Percentiles rank a stretch among this genome's conserved stretches.
These are phyloP conservation scores for Fistulifera solaris DNA, from an alignment of 108 stramenopile genomes.

Conservation along the genomic window DNA sequence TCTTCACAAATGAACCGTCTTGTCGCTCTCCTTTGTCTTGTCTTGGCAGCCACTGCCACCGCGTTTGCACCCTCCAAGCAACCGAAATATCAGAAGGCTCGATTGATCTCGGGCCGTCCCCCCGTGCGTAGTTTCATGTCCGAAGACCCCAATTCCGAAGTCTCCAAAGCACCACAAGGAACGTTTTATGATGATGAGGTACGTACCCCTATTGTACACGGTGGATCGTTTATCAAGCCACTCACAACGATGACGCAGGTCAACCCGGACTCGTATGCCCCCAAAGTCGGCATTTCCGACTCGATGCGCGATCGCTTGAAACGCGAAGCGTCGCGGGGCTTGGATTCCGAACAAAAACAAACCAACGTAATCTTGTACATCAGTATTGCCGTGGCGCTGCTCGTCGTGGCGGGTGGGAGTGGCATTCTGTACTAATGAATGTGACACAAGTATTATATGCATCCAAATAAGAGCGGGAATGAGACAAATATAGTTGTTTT, in stretches of 20 bases:
- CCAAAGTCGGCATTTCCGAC: conserved; percentile 49
- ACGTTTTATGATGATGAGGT: conserved; percentile 59
- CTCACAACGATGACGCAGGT: neutral
- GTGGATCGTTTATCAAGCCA: neutral
- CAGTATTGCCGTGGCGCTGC: conserved; percentile 41
- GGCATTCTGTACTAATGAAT: conserved; percentile 60
- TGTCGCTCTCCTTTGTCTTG: too few species aligned
- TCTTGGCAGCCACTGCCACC: neutral
- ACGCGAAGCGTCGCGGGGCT: conserved; percentile 60
- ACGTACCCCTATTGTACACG: conserved; percentile 1
- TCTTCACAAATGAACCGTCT: too few species aligned
- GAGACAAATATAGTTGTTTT: too few species aligned
- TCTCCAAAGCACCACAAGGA: conserved; percentile 9
- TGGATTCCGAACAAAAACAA: conserved; percentile 58
- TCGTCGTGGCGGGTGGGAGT: conserved; percentile 52
- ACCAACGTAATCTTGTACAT: conserved; percentile 75
- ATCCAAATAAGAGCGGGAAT: too few species aligned
- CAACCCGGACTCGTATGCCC: conserved; percentile 15
- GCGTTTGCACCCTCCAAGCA: neutral
- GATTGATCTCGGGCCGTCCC: neutral
- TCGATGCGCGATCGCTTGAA: conserved; percentile 56
- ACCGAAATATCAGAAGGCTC: neutral
- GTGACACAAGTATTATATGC: too few species aligned
- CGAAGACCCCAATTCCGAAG: neutral
- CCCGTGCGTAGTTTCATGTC: neutral